Conservation (phyloP, 768 basidiomycete species). For the Scleroderma citrinum region DNA sequence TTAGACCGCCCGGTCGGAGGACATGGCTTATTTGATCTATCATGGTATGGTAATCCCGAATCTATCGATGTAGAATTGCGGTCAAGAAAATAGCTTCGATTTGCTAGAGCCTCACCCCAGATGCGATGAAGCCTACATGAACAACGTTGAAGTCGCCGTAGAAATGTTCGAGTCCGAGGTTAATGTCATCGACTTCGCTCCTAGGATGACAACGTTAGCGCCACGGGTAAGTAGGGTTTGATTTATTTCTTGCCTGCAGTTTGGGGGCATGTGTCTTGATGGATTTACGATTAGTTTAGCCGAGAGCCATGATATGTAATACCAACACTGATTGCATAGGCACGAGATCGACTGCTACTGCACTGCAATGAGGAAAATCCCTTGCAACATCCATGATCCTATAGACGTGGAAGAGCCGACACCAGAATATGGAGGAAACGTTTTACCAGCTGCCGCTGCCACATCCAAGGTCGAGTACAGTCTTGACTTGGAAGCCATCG, state of each 20-base stretch:
- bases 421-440: slow-evolving; percentile 12
- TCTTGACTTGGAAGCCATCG: slow-evolving; percentile 53
- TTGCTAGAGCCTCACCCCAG: slow-evolving; percentile 51
- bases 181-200: slow-evolving; percentile 81
- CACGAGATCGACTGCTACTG: slow-evolving; percentile 73
- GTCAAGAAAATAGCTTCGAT: too few relatives aligned
- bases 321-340: slow-evolving; percentile 71
- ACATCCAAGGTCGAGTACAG: slow-evolving; percentile 70
- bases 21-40: slow-evolving; percentile 63
- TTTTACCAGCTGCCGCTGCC: slow-evolving; percentile 81
- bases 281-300: slow-evolving; percentile 15
- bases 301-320: slow-evolving; percentile 5
- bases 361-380: slow-evolving; percentile 63
- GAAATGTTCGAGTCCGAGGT: slow-evolving; percentile 78
- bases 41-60: slow-evolving; percentile 58
- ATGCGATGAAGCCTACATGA: slow-evolving; percentile 63
- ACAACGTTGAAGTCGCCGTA: slow-evolving; percentile 74
- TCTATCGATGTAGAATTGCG: slow-evolving; percentile 35
- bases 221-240: not conserved
- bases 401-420: slow-evolving; percentile 8
- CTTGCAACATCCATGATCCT: slow-evolving; percentile 75
- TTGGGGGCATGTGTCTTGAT: slow-evolving; percentile 57
- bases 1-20: slow-evolving; percentile 64
- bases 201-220: slow-evolving; percentile 29
- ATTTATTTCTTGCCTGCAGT: slow-evolving; percentile 49